Percentiles rank a stretch among this genome's conserved stretches.
Evolutionary conservation across 2,329 filamentous ascomycete species (phyloP).

Genomic region (Venturia asperata): DNA sequence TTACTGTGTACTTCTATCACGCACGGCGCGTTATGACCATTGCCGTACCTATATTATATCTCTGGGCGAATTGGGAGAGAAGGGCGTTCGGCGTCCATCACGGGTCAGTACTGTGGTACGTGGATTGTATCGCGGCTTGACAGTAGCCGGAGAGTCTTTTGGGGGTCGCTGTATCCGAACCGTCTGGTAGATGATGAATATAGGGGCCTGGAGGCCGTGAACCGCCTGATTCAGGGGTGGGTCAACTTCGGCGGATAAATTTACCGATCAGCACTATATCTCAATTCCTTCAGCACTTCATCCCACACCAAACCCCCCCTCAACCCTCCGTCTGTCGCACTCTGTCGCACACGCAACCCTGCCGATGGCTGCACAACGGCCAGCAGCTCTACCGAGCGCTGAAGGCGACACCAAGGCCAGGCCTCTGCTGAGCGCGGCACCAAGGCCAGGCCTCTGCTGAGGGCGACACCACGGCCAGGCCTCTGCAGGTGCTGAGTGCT

Average conservation of each 20-base stretch:
- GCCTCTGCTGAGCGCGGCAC: not conserved
- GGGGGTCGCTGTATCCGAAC: not conserved
- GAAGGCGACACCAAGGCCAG: not conserved
- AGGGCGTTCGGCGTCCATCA: not conserved
- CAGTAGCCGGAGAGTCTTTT: not conserved
- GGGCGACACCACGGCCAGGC: not conserved
- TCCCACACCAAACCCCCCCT: not conserved
- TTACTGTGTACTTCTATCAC: not conserved
- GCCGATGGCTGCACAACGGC: not conserved
- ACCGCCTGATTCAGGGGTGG: not conserved
- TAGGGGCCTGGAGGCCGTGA: too few relatives aligned
- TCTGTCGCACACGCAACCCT: not conserved
- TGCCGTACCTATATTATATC: not conserved
- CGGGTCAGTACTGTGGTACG: not conserved
- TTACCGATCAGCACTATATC: not conserved
- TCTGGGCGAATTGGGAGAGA: not conserved
- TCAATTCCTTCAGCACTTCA: not conserved
- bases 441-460: not conserved
- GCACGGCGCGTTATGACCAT: not conserved
- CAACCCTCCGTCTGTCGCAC: not conserved
- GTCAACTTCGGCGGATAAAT: too few relatives aligned
- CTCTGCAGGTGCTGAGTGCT: not conserved
- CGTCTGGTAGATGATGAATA: too few relatives aligned
- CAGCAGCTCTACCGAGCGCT: not conserved
- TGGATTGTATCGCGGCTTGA: not conserved